Evolutionary conservation across 495 filamentous ascomycete genomes (phyloP).

Genomic region (Penicillium argentinense): DNA sequence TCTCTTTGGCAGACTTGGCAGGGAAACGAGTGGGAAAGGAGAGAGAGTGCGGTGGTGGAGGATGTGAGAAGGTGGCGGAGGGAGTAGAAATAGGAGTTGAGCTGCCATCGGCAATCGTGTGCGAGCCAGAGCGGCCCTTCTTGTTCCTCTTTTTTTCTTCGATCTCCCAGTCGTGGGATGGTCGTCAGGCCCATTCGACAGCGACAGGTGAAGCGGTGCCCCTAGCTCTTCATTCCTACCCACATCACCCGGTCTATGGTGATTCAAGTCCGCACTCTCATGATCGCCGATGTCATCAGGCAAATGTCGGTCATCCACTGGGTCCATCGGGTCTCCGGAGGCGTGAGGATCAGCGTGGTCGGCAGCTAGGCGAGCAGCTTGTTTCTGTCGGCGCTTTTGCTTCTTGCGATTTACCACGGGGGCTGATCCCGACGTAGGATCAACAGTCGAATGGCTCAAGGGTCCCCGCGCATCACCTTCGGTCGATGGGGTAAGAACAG

Average conservation of each 20-base stretch:
- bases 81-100: slow-evolving; percentile 44
- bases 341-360: slow-evolving; percentile 34
- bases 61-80: slow-evolving; percentile 41
- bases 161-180: slow-evolving; percentile 30
- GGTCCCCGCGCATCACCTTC: slow-evolving; percentile 36
- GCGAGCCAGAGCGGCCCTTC: slow-evolving; percentile 38
- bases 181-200: slow-evolving; percentile 16
- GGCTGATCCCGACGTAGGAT: slow-evolving; percentile 32
- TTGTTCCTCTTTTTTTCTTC: slow-evolving; percentile 54
- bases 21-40: slow-evolving; percentile 28
- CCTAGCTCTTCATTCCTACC: slow-evolving; percentile 18
- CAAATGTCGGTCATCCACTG: slow-evolving; percentile 23
- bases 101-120: slow-evolving; percentile 37
- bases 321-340: slow-evolving; percentile 21
- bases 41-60: slow-evolving; percentile 34
- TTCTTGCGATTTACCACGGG: slow-evolving; percentile 80
- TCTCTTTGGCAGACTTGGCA: slow-evolving; percentile 58
- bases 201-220: slow-evolving; percentile 9
- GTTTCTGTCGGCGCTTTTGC: slow-evolving; percentile 78
- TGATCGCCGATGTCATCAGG: slow-evolving; percentile 33
- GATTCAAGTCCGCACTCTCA: slow-evolving; percentile 22
- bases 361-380: slow-evolving; percentile 69
- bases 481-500: slow-evolving; percentile 34
- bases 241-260: slow-evolving; percentile 14
- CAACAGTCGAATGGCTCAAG: slow-evolving; percentile 25